phyloP scores from a whole-genome alignment of 805 yeast genomes.

The Phaffomyces antillensis region DNA sequence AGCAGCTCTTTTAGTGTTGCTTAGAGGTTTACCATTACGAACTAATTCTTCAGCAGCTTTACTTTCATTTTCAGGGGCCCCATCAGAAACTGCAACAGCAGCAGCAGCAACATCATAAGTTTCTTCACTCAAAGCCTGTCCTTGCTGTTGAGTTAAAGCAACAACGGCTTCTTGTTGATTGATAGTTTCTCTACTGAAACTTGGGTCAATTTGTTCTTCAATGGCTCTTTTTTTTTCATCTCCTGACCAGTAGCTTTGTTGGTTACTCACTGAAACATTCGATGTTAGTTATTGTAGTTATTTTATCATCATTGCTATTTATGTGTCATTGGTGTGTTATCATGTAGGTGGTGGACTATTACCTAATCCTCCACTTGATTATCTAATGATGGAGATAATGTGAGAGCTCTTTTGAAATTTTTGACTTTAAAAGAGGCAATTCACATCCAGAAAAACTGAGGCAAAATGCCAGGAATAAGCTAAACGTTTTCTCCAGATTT shows the following conservation, averaged over 20 bases:
- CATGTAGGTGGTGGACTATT: conserved; percentile 1
- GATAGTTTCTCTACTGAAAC: conserved; percentile 19
- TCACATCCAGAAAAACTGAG: neutral
- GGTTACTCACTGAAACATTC: conserved; percentile 5
- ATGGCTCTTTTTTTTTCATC: conserved; percentile 16
- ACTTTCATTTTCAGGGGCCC: conserved; percentile 3
- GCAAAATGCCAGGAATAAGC: neutral
- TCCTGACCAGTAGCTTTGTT: conserved; percentile 11
- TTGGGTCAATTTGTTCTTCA: conserved; percentile 27
- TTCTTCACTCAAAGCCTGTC: conserved; percentile 14
- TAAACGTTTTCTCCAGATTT: no score
- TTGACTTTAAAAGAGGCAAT: neutral
- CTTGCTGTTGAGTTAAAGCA: conserved; percentile 6
- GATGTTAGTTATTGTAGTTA: neutral
- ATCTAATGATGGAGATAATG: conserved; percentile 3
- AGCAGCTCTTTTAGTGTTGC: conserved; percentile 76
- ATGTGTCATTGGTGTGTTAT: neutral
- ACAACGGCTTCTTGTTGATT: conserved; percentile 12
- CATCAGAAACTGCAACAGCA: conserved; percentile 25
- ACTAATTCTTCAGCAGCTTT: conserved; percentile 8
- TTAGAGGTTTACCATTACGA: conserved; percentile 32
- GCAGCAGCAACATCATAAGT: conserved; percentile 30
- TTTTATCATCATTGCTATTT: no score
- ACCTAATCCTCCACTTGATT: conserved; percentile 12
- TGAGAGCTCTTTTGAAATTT: neutral